Evolutionary conservation across 257 asterid genomes (phyloP), one percentile per base, ranked within the genome.

Genomic region (Nyctanthes arbortristis): DNA sequence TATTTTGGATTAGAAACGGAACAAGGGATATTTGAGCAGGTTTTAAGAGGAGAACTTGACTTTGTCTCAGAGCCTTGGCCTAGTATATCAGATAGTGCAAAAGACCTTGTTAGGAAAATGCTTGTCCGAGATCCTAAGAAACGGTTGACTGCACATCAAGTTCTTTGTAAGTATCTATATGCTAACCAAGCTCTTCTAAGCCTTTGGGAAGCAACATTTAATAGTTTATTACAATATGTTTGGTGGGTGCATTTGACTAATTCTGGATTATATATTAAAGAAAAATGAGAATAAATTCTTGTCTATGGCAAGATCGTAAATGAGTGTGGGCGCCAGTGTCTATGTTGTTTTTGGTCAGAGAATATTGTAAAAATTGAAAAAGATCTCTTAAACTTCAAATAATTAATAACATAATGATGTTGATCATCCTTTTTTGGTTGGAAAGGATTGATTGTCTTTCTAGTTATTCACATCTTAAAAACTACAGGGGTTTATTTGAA

Each of bases 1-100:
- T 31, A 30, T 70, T 68, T 20, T 67, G 73, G 13, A 73, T 55
- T 85, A 88, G 95, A 88, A 67, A 68, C 83, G 75, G 91, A 88
- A 55, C 87, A 88, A 79, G 91, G 89, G 61, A 85, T 85, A 67
- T 85, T 85, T 49, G 89, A 88, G 73, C 95, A 88, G 80, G 95
- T 88, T 72, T 71, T 88, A 73, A 88, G 34, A 76, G 91, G 95
- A 47, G 86, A 88, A 30, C 88, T 88, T 13, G 91, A 88, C 68
- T 88, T 85, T 78, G 81, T 67, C 30, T 84, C 95, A 45, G 91
- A 88, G 74, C 92, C 95, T 67, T 85, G 95, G 91, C 95, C 92
- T 4, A 76, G 67, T 69, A 77, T 88, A 69, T 88, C 91, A 6
- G 88, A 84, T 20, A 76, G 89, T 60, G 95, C 89, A 30, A 88